Conservation (phyloP, 306 rosid species). For the Vachellia pachyceras region DNA sequence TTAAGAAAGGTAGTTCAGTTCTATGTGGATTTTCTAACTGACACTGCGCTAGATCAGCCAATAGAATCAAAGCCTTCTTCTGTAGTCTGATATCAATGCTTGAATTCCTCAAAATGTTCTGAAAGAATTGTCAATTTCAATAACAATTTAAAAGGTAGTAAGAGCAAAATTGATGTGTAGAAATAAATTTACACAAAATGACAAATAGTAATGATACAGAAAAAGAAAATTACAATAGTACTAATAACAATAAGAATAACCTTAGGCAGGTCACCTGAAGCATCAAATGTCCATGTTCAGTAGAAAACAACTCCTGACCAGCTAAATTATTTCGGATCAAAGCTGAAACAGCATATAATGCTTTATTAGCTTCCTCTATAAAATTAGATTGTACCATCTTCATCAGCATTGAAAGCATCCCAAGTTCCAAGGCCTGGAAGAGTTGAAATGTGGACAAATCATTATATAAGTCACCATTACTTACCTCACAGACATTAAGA, state of each 20-base stretch:
- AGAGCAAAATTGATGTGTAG: not conserved
- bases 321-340: conserved; percentile 64
- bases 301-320: conserved; percentile 70
- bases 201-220: not conserved
- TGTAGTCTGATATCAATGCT: conserved; percentile 68
- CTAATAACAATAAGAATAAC: conserved; percentile 7
- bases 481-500: not conserved
- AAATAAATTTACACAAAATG: not conserved
- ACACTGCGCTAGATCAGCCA: conserved; percentile 73
- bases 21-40: conserved; percentile 56
- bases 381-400: conserved; percentile 69
- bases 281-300: conserved; percentile 63
- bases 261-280: conserved; percentile 64
- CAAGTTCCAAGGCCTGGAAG: conserved; percentile 69
- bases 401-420: conserved; percentile 69
- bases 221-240: conserved; percentile 2
- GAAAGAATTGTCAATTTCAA: conserved; percentile 16
- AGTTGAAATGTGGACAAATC: conserved; percentile 26
- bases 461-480: not conserved
- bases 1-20: conserved; percentile 59
- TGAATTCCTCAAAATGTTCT: conserved; percentile 73
- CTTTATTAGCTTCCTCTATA: conserved; percentile 82
- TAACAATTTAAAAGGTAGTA: not conserved
- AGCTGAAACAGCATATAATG: conserved; percentile 86
- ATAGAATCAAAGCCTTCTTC: conserved; percentile 71